Evolutionary conservation across 257 asterid species (phyloP), one percentile per base, ranked within the genome.

Genomic region (Solanum phureja): DNA sequence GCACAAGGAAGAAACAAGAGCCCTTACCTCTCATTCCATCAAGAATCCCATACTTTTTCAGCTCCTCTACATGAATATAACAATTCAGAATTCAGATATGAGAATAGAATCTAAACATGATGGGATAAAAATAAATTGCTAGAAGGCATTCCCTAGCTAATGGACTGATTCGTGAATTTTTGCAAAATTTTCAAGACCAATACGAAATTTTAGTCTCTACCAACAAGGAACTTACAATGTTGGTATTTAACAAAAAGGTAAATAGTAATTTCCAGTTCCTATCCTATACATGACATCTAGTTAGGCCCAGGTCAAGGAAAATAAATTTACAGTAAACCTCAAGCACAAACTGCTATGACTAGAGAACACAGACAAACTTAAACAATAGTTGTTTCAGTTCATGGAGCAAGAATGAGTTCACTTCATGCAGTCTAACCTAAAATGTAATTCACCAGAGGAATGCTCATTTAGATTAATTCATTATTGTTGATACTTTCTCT

Each of bases 21-120:
- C 92, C 4, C 93, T 92, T 87, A 96, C 99, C 99, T 92, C 90
- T 95, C 87, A 88, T 91, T 83, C 87, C 93, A 77, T 95, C 98
- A 79, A 91, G 91, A 71, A 97, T 93, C 75, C 98, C 99, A 90
- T 95, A 91, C 88, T 93, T 94, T 88, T 84, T 89, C 89, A 97
- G 93, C 92, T 97, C 98, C 90, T 92, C 98, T 96, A 96, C 98
- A 92, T 38, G 85, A 88, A 88, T 83, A 88, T 72, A 93, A 75
- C 66, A 71, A 83, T 79, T 86, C 24, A 85, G 88, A 89, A 83
- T 86, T 81, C 79, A 87, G 71, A 64, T 84, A 73, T 86, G 38
- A 86, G 60, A 72, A 86, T 49, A 76, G 37, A 73, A 73, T 31
- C 86, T 37, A 85, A 90, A 75, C 64, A 46, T 87, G 86, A 83